Evolutionary conservation across 768 basidiomycete species (phyloP), one percentile per base, ranked within the genome.

Genomic region (Boletus reticulatus): DNA sequence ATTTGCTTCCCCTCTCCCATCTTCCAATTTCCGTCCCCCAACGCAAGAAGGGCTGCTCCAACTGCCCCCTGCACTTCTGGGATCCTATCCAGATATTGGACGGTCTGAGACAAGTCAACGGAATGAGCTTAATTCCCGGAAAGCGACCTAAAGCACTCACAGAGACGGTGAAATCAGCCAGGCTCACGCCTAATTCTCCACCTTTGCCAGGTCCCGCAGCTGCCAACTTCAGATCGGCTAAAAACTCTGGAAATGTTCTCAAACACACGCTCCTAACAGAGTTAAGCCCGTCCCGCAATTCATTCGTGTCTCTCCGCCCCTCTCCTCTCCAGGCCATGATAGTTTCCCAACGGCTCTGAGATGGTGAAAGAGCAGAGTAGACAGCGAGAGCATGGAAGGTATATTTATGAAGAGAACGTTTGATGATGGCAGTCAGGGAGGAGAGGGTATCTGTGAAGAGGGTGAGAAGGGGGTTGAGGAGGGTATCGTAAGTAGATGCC

Each of bases 11-110:
- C 90, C 57, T 90, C 89, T 5, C 92, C 92, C 91, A 94, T 93
- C 71, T 84, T 89, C 92, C 92, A 93, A 60, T 93, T 93, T 11
- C 92, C 92, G 56, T 94, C 91, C 0, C 92, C 92, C 1, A 94
- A 79, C 3, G 84, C 81, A 39, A 83, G 67, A 37, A 93, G 73
- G 0, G 85, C 84, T 1, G 87, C 76, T 1, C 80, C 80, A 11
- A 85, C 88, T 1, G 88, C 89, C 17, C 75, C 78, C 52, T 84
- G 79, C 4, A 92, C 87, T 48, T 85, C 81, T 0, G 89, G 88
- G 4, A 94, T 72, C 50, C 80, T 77, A 52, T 88, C 81, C 58
- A 94, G 67, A 64, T 89, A 93, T 41, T 79, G 76, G 17, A 87
- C 78, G 0, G 86, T 85, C 87, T 90, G 60, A 24, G 53, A n/a